These are phyloP conservation scores for Prunus dulcis DNA, from an alignment of 306 rosid genomes.

Conservation along the genomic window DNA sequence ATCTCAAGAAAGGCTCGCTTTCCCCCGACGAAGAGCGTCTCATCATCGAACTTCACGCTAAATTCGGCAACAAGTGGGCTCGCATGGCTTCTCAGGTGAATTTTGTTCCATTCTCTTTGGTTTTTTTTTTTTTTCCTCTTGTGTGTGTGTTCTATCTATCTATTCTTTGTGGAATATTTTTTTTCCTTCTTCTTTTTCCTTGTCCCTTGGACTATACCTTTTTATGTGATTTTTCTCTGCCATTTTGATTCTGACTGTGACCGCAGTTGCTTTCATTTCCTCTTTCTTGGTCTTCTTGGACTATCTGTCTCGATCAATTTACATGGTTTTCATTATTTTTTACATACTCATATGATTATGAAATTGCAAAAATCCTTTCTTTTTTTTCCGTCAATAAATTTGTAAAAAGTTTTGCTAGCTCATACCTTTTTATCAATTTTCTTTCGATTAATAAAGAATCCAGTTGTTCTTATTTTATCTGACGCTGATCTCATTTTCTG, in stretches of 20 bases:
- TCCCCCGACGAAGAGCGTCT: slow-evolving; percentile 51
- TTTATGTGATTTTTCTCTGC: not conserved
- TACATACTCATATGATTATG: too few species aligned
- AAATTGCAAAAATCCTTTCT: not conserved
- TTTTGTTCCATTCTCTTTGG: not conserved
- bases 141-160: not conserved
- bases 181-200: not conserved
- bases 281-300: slow-evolving; percentile 13
- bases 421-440: not conserved
- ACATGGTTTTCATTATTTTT: too few species aligned
- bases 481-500: slow-evolving; percentile 26
- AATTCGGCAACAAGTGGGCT: slow-evolving; percentile 89
- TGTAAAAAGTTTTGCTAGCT: not conserved
- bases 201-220: not conserved
- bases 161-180: not conserved
- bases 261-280: slow-evolving; percentile 12
- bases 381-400: not conserved
- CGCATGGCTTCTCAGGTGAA: slow-evolving; percentile 78
- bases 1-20: slow-evolving; percentile 71
- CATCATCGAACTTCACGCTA: slow-evolving; percentile 73
- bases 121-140: too few species aligned
- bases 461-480: not conserved
- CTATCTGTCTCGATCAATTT: slow-evolving; percentile 4
- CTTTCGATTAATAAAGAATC: not conserved
- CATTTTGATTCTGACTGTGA: not conserved